Evolutionary conservation across 2,329 filamentous ascomycete genomes (phyloP), one percentile per base, ranked within the genome.

Genomic region (Fusarium secorum): DNA sequence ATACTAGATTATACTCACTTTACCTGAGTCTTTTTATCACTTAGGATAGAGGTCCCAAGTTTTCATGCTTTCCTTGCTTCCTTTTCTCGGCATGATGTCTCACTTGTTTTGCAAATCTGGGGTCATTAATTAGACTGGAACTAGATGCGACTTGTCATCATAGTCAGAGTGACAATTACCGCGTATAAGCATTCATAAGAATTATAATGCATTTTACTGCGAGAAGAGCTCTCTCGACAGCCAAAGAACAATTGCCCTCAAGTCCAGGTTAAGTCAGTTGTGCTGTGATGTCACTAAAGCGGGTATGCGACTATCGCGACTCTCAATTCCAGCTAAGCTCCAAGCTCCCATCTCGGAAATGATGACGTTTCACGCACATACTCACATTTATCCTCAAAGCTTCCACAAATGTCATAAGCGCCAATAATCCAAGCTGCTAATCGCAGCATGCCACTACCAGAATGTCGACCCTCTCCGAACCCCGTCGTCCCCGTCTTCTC

Each of bases 401-500:
- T 51, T 41, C 51, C 24, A 35, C 22, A 49, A 74, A 75, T 75
- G 74, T 46, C 51, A 72, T 74, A 74, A 41, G n/a, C 36, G 28
- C 60, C 4, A 46, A 39, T 26, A 33, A 14, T 20, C 32, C 26
- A 38, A 59, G 70, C 73, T 75, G 68, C 70, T 30, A 54, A 49
- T 36, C 38, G 66, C 69, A 72, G 66, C 74, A 74, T 74, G 74
- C 39, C 24, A 60, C 51, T 42, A 17, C 30, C 36, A 36, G 35
- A 63, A 82, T 82, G 80, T 81, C 80, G 49, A 74, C 78, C 66
- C 74, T 82, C 65, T 76, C 78, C 63, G 80, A 81, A 74, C 78
- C 78, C 35, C 79, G 80, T 48, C 82, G 84, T 42, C 86, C 87
- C 42, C 83, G 86, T 44, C 83, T 91, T 68, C 82, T 90, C 33